Evolutionary conservation across 2,329 filamentous ascomycete genomes (phyloP).

Genomic region (Scedosporium minutisporum): DNA sequence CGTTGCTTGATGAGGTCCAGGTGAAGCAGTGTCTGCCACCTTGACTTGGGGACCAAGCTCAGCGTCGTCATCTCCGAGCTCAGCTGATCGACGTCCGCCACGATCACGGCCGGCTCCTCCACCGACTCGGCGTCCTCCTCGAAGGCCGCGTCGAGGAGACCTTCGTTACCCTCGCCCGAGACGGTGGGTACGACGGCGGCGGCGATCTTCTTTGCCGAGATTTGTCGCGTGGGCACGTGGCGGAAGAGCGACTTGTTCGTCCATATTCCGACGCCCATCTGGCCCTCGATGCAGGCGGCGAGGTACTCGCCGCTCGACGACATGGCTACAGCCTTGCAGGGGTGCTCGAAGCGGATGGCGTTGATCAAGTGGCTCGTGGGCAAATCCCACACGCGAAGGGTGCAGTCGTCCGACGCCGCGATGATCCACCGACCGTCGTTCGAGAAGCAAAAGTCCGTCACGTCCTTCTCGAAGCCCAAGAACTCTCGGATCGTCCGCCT

Average conservation of each 20-base stretch:
- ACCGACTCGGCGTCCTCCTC: constrained; percentile 37
- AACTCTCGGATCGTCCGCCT: constrained; percentile 87
- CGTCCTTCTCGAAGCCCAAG: constrained; percentile 64
- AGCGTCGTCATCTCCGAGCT: constrained; percentile 76
- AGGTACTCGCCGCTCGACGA: constrained; percentile 86
- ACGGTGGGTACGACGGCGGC: constrained; percentile 59
- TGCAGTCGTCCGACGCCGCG: constrained; percentile 69
- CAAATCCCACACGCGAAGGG: constrained; percentile 86
- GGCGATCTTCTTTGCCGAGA: constrained; percentile 66
- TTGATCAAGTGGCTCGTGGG: constrained; percentile 94
- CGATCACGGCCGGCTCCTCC: constrained; percentile 42
- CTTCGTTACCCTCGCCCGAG: constrained; percentile 73
- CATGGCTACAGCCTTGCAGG: constrained; percentile 79
- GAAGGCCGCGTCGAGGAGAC: constrained; percentile 67
- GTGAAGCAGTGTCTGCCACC: constrained; percentile 91
- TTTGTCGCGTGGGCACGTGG: constrained; percentile 75
- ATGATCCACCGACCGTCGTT: constrained; percentile 91
- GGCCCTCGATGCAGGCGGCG: constrained; percentile 75
- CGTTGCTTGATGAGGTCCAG: constrained; percentile 86
- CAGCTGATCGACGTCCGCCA: constrained; percentile 63
- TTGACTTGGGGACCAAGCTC: constrained; percentile 77
- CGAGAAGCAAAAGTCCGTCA: constrained; percentile 82
- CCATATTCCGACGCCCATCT: constrained; percentile 88
- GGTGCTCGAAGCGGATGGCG: constrained; percentile 68
- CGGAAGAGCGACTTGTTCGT: constrained; percentile 88